phyloP scores from a whole-genome alignment of 495 filamentous ascomycete genomes.

The Talaromyces thailandensis region DNA sequence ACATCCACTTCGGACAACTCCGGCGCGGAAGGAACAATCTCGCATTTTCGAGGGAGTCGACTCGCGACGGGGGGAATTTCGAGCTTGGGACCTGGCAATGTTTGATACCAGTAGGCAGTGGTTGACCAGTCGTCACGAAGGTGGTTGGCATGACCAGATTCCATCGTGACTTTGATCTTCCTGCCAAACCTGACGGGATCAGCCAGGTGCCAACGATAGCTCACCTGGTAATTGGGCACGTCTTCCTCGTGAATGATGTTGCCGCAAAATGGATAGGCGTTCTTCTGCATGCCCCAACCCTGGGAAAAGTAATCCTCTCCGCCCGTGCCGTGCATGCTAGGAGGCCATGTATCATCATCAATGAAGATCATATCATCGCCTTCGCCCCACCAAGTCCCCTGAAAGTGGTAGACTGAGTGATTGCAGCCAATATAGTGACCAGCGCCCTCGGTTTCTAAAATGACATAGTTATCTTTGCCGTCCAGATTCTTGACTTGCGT shows the following conservation, averaged over 20 bases:
- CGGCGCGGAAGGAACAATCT: background rate
- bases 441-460: slow-evolving; percentile 12
- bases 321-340: slow-evolving; percentile 16
- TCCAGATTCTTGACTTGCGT: slow-evolving; percentile 3
- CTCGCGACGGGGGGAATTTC: slow-evolving; percentile 12
- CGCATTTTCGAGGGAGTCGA: background rate
- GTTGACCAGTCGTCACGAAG: slow-evolving; percentile 4
- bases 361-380: slow-evolving; percentile 21
- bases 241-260: slow-evolving; percentile 18
- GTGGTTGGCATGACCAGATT: slow-evolving; percentile 5
- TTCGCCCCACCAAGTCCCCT: slow-evolving; percentile 18
- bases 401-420: slow-evolving; percentile 14
- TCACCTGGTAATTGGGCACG: slow-evolving; percentile 14
- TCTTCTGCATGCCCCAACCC: slow-evolving; percentile 10
- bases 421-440: slow-evolving; percentile 17
- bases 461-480: slow-evolving; percentile 4
- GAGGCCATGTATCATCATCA: slow-evolving; percentile 18
- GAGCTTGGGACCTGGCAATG: slow-evolving; percentile 14
- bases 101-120: slow-evolving; percentile 12
- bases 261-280: slow-evolving; percentile 16
- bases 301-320: slow-evolving; percentile 6
- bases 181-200: slow-evolving; percentile 1
- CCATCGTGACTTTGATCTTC: slow-evolving; percentile 6
- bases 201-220: slow-evolving; percentile 15
- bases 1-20: background rate